Evolutionary conservation across 768 basidiomycete genomes (phyloP).

Genomic region (Clavulina sp.): DNA sequence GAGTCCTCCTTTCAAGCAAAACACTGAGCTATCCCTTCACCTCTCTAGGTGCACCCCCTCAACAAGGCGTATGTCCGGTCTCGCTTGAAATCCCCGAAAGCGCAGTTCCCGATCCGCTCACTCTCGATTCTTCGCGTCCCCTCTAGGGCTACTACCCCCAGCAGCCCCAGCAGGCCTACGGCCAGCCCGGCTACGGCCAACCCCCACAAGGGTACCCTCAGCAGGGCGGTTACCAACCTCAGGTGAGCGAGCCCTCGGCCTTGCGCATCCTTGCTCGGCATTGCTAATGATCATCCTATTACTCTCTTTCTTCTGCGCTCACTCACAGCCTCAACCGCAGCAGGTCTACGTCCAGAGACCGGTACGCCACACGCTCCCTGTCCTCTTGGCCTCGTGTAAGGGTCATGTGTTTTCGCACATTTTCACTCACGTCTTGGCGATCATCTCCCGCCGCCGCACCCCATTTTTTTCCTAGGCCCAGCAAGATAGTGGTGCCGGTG

Average conservation of each 20-base stretch:
- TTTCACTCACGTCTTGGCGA: too few relatives aligned
- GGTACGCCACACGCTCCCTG: too few relatives aligned
- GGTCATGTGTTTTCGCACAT: too few relatives aligned
- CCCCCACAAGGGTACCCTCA: too few relatives aligned
- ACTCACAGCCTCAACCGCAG: neutral
- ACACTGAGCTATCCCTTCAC: neutral
- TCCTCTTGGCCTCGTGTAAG: too few relatives aligned
- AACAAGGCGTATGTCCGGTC: constrained; percentile 1
- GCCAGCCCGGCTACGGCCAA: too few relatives aligned
- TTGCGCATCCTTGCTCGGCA: too few relatives aligned
- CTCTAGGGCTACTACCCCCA: neutral
- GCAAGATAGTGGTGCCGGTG: neutral
- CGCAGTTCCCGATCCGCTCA: neutral
- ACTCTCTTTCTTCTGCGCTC: neutral
- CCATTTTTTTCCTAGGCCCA: neutral
- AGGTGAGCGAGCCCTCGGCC: too few relatives aligned
- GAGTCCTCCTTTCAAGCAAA: neutral
- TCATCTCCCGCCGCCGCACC: neutral
- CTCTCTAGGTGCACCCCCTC: neutral
- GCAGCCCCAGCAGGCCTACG: neutral
- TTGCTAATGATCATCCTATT: neutral
- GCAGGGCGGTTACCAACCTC: neutral
- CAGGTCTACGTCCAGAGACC: neutral
- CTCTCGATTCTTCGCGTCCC: too few relatives aligned
- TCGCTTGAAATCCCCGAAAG: neutral